These are phyloP conservation scores for Eragrostis nindensis DNA, from an alignment of 176 grass and related monocot genomes.

Conservation along the genomic window DNA sequence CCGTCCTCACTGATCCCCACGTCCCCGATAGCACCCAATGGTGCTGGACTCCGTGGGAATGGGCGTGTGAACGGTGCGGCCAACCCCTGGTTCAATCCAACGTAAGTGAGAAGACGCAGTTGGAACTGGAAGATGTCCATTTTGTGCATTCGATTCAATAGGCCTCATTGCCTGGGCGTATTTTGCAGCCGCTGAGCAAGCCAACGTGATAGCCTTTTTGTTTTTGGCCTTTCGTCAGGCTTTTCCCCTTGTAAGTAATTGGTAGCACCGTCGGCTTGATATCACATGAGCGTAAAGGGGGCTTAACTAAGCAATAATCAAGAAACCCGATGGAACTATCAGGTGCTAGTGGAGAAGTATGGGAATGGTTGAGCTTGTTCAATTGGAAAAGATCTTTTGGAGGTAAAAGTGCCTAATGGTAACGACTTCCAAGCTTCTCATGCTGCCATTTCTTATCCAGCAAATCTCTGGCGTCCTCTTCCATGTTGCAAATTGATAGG, in stretches of 20 bases:
- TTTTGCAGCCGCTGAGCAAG: conserved; percentile 58
- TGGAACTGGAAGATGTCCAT: conserved; percentile 47
- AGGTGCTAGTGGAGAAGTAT: conserved; percentile 60
- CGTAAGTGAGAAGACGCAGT: conserved; percentile 40
- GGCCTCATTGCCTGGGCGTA: conserved; percentile 45
- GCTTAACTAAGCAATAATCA: conserved; percentile 46
- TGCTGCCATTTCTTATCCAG: not conserved
- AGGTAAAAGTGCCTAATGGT: conserved; percentile 16
- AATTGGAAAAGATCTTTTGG: conserved; percentile 12
- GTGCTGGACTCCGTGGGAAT: conserved; percentile 64
- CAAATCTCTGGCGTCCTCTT: not conserved
- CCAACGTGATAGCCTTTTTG: conserved; percentile 63
- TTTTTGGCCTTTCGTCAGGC: conserved; percentile 45
- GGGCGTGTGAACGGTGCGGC: conserved; percentile 52
- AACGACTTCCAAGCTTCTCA: not conserved
- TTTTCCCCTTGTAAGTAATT: conserved; percentile 55
- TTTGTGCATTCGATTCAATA: conserved; percentile 45
- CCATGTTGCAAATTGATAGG: not conserved
- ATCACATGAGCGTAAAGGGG: conserved; percentile 43
- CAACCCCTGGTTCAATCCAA: conserved; percentile 66
- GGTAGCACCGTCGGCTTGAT: conserved; percentile 63
- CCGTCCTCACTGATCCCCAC: conserved; percentile 68
- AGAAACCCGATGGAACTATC: conserved; percentile 64
- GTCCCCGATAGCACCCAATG: conserved; percentile 62
- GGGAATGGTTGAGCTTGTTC: conserved; percentile 59